Evolutionary conservation across 371 early-diverging fungal genomes (phyloP).

Genomic region (Rhizopus arrhizus): DNA sequence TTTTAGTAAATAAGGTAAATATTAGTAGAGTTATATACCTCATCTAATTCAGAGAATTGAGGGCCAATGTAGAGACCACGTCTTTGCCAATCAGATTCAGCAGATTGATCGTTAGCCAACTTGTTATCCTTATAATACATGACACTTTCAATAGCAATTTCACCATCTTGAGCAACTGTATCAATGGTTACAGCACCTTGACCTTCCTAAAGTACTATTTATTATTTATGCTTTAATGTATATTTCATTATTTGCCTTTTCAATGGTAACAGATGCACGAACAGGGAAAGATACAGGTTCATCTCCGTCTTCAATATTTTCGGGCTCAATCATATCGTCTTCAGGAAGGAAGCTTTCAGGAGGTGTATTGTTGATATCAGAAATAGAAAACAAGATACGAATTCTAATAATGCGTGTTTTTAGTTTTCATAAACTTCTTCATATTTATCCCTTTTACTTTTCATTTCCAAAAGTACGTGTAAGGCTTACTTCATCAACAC

Average conservation of each 20-base stretch:
- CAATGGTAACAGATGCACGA: constrained; percentile 78
- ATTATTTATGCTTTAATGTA: neutral
- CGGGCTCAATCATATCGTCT: constrained; percentile 50
- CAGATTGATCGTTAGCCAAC: constrained; percentile 68
- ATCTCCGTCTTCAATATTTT: constrained; percentile 59
- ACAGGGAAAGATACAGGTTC: constrained; percentile 70
- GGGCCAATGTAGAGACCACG: constrained; percentile 91
- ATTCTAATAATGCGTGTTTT: constrained; percentile 52
- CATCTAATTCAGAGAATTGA: constrained; percentile 89
- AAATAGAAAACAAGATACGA: constrained; percentile 82
- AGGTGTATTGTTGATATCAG: constrained; percentile 75
- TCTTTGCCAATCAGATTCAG: constrained; percentile 92
- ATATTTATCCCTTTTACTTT: constrained; percentile 59
- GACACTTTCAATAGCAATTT: constrained; percentile 84
- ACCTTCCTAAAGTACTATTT: constrained; percentile 38
- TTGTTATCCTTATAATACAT: constrained; percentile 71
- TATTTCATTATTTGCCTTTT: constrained; percentile 58
- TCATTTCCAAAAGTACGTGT: constrained; percentile 89
- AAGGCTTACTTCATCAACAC: constrained; percentile 80
- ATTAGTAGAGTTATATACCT: constrained; percentile 29
- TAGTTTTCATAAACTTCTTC: neutral
- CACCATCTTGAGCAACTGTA: constrained; percentile 79
- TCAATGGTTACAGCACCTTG: constrained; percentile 82
- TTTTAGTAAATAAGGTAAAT: no score
- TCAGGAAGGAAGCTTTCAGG: constrained; percentile 58